Evolutionary conservation across 306 rosid species (phyloP).

Genomic region (Cucurbita moschata): DNA sequence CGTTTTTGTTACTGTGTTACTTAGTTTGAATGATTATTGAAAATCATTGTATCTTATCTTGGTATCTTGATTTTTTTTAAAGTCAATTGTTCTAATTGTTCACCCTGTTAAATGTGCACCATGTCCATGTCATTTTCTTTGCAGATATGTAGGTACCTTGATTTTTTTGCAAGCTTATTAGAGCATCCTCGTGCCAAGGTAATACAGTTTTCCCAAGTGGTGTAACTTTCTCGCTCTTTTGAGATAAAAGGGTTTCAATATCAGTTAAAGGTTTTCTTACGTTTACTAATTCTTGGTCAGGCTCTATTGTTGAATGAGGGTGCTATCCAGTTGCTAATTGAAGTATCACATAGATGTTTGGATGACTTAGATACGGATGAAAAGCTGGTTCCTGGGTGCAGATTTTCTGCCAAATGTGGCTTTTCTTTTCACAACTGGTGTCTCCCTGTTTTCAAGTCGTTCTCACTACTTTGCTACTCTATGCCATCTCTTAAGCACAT

Average conservation of each 20-base stretch:
- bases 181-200: constrained; percentile 97
- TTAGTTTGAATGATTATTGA: background rate
- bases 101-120: background rate
- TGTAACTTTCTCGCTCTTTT: constrained; percentile 6
- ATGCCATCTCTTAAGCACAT: constrained; percentile 26
- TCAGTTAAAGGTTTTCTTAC: background rate
- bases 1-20: background rate
- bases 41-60: background rate
- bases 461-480: constrained; percentile 40
- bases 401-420: constrained; percentile 30
- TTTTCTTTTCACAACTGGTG: constrained; percentile 45
- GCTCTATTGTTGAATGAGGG: constrained; percentile 51
- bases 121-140: constrained; percentile 1
- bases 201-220: background rate
- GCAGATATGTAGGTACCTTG: constrained; percentile 80
- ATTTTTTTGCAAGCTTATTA: constrained; percentile 73
- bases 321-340: constrained; percentile 36
- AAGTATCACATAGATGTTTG: constrained; percentile 51
- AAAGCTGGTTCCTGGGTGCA: constrained; percentile 33
- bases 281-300: constrained; percentile 23
- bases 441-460: constrained; percentile 68
- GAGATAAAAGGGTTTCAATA: background rate
- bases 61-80: background rate
- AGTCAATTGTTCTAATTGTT: background rate
- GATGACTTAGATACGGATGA: constrained; percentile 33